Evolutionary conservation across 805 yeast genomes (phyloP).

Genomic region (Lipomyces oligophaga): DNA sequence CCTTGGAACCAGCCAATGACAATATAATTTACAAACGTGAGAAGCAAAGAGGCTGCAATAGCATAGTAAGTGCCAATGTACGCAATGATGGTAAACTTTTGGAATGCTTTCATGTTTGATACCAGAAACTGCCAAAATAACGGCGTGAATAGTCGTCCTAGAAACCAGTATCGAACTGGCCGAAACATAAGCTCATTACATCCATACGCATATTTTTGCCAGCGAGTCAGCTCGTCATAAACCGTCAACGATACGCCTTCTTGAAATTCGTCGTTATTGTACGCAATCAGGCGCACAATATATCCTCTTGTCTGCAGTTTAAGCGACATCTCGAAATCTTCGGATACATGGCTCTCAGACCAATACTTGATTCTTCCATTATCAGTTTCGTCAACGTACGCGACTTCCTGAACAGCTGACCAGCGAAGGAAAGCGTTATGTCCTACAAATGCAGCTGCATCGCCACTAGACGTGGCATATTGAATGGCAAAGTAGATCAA

Average conservation of each 20-base stretch:
- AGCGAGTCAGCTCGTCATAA: conserved; percentile 24
- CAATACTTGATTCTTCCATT: conserved; percentile 19
- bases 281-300: conserved; percentile 12
- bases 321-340: conserved; percentile 24
- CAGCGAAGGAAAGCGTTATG: conserved; percentile 26
- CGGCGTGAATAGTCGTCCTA: conserved; percentile 14
- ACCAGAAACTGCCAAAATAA: conserved; percentile 16
- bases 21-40: conserved; percentile 16
- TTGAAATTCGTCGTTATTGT: conserved; percentile 16
- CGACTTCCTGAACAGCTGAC: conserved; percentile 24
- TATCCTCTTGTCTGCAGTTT: conserved; percentile 20
- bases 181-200: conserved; percentile 20
- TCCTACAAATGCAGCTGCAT: conserved; percentile 25
- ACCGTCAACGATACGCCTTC: conserved; percentile 27
- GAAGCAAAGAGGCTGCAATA: conserved; percentile 15
- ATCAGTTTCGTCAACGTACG: conserved; percentile 16
- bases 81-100: conserved; percentile 19
- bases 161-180: conserved; percentile 16
- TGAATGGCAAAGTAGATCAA: conserved; percentile 24
- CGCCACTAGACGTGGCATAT: conserved; percentile 24
- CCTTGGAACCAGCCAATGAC: conserved; percentile 18
- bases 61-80: conserved; percentile 25
- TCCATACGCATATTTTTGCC: conserved; percentile 26
- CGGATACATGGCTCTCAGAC: conserved; percentile 25
- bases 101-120: conserved; percentile 18